A percentile compares a stretch with the other conserved stretches of the same genome.
Conservation (phyloP, 164 flowering plant genomes). For the Vitis rotundifolia region DNA sequence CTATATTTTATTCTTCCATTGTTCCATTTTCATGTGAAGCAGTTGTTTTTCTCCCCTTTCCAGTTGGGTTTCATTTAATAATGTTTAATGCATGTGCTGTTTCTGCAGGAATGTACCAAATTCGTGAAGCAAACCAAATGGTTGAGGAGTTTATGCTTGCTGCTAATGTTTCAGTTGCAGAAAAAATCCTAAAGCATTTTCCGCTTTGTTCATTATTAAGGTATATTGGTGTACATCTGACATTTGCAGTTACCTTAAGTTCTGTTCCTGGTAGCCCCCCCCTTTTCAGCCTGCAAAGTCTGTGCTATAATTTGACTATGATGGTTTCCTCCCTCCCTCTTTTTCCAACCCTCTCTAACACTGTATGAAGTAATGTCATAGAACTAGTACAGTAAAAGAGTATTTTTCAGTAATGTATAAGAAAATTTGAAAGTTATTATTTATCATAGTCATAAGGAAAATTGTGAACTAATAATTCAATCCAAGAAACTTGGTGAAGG, state of each 20-base stretch:
- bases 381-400: too few relatives aligned
- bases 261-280: neutral
- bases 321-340: neutral
- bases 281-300: too few relatives aligned
- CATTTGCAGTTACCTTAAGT: neutral
- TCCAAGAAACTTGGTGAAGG: too few relatives aligned
- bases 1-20: too few relatives aligned
- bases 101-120: slow-evolving; percentile 93
- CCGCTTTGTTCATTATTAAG: slow-evolving; percentile 76
- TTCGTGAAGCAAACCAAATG: slow-evolving; percentile 99
- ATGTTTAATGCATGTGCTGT: slow-evolving; percentile 1
- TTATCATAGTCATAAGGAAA: too few relatives aligned
- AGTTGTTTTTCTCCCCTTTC: neutral
- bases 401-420: too few relatives aligned
- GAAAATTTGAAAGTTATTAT: too few relatives aligned
- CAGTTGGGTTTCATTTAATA: neutral
- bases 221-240: slow-evolving; percentile 29
- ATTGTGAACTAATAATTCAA: too few relatives aligned
- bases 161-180: slow-evolving; percentile 97
- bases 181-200: slow-evolving; percentile 74
- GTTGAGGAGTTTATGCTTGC: slow-evolving; percentile 99
- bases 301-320: neutral
- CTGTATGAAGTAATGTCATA: too few relatives aligned
- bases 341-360: neutral
- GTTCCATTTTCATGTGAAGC: too few relatives aligned